These are phyloP conservation scores for Lophiotrema nucula DNA, from an alignment of 495 filamentous ascomycete genomes.

Conservation along the genomic window DNA sequence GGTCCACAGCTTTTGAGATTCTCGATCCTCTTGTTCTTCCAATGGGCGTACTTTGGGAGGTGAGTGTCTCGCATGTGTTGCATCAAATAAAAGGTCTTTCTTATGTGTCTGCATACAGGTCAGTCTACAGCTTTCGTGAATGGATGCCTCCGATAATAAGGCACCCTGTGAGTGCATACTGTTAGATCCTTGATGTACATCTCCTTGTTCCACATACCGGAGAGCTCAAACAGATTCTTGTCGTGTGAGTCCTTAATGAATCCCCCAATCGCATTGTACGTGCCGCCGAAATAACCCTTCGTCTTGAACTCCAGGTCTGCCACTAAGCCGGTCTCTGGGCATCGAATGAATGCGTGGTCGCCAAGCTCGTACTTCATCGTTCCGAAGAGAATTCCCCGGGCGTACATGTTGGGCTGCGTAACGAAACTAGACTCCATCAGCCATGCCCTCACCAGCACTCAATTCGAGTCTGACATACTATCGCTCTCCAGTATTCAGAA, in stretches of 20 bases:
- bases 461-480: conserved; percentile 61
- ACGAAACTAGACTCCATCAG: conserved; percentile 58
- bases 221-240: conserved; percentile 83
- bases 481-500: conserved; percentile 82
- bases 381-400: conserved; percentile 92
- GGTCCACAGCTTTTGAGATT: conserved; percentile 85
- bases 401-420: conserved; percentile 99
- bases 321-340: conserved; percentile 79
- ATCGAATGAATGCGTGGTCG: conserved; percentile 92
- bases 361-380: conserved; percentile 99
- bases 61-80: conserved; percentile 69
- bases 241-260: conserved; percentile 86
- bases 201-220: conserved; percentile 89
- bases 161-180: conserved; percentile 62
- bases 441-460: too few relatives aligned
- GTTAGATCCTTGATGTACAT: conserved; percentile 83
- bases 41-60: conserved; percentile 73
- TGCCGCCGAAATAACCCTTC: conserved; percentile 95
- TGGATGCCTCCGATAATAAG: too few relatives aligned
- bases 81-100: conserved; percentile 87
- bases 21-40: conserved; percentile 83
- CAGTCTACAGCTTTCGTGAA: conserved; percentile 1
- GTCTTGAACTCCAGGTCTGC: conserved; percentile 98
- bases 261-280: conserved; percentile 93
- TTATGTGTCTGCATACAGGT: conserved; percentile 66